Base-by-base conservation (phyloP, 495 filamentous ascomycete species). In the Talaromyces stipitatus region DNA sequence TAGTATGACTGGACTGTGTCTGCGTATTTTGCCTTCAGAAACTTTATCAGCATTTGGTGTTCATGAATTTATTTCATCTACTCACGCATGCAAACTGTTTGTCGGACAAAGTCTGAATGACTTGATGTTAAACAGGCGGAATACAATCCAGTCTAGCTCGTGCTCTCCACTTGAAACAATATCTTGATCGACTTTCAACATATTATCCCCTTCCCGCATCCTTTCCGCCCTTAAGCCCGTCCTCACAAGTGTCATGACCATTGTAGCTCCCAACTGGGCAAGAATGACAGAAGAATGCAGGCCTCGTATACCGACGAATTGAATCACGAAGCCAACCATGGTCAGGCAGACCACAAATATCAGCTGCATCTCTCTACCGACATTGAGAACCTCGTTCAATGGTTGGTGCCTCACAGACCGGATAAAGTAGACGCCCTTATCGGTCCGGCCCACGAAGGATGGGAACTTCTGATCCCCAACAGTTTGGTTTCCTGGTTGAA, bases 241-340 rank as follows among this genome's bases (percentile, higher is more conserved):
- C 57, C 80, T 69, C 3, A 79, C 55, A 16, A 71, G 43, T 8
- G 77, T 66, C 79, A 82, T 80, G 11, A 74, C 12, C 4, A 78
- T 56, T 1, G 73, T 80, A 1, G 73, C 71, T 0, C 67, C 72
- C 22, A 82, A 58, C 38, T 79, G 72, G 23, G 75, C 64, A 3
- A 81, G 56, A 14, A 72, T 73, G 5, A 77, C 71, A n/a, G 73
- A 76, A 20, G 77, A 71, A 47, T 80, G 72, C 23, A 82, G 65
- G 1, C 72, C 76, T 38, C 78, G 70, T 3, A 79, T 58, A 1
- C 79, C 79, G 5, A 77, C 61, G 56, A 82, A 82, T 59, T 82
- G 78, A 5, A 71, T 51, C 27, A 80, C 58, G 43, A 79, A 82
- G 1, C 79, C 80, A 1, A 68, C n/a, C 46, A 81, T 55, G 4